Evolutionary conservation across 2,329 filamentous ascomycete genomes (phyloP).

Genomic region (Pyrenophora teres): DNA sequence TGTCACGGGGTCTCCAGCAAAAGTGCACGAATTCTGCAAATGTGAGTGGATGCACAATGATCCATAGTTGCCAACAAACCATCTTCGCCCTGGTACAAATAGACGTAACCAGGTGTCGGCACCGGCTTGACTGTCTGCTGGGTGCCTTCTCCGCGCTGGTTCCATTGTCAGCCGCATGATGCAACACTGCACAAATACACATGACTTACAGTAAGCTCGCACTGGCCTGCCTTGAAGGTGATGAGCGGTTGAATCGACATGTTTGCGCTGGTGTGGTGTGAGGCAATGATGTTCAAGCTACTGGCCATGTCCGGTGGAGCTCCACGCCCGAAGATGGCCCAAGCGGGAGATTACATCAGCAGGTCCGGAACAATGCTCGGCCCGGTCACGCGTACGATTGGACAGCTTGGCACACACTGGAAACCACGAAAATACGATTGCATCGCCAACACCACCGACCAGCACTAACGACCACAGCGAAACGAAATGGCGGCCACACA

Average conservation of each 20-base stretch:
- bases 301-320: slow-evolving; percentile 23
- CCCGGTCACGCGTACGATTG: slow-evolving; percentile 19
- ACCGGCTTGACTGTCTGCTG: slow-evolving; percentile 70
- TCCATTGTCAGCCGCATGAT: slow-evolving; percentile 21
- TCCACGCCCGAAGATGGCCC: slow-evolving; percentile 1
- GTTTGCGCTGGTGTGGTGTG: slow-evolving; percentile 16
- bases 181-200: slow-evolving; percentile 16
- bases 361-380: slow-evolving; percentile 11
- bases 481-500: slow-evolving; percentile 68
- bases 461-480: slow-evolving; percentile 51
- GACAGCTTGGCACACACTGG: slow-evolving; percentile 20
- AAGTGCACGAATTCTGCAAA: slow-evolving; percentile 83
- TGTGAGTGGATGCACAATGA: slow-evolving; percentile 16
- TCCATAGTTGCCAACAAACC: slow-evolving; percentile 55
- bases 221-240: slow-evolving; percentile 94
- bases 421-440: slow-evolving; percentile 15
- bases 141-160: slow-evolving; percentile 31
- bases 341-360: no score
- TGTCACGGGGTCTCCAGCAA: slow-evolving; percentile 87
- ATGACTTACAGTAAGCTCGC: slow-evolving; percentile 74
- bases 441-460: slow-evolving; percentile 23
- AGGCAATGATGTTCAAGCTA: slow-evolving; percentile 14
- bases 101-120: slow-evolving; percentile 81
- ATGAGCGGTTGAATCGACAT: slow-evolving; percentile 89
- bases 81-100: slow-evolving; percentile 84